phyloP scores from a whole-genome alignment of 2,329 filamentous ascomycete genomes.

The Penicillium sp. region DNA sequence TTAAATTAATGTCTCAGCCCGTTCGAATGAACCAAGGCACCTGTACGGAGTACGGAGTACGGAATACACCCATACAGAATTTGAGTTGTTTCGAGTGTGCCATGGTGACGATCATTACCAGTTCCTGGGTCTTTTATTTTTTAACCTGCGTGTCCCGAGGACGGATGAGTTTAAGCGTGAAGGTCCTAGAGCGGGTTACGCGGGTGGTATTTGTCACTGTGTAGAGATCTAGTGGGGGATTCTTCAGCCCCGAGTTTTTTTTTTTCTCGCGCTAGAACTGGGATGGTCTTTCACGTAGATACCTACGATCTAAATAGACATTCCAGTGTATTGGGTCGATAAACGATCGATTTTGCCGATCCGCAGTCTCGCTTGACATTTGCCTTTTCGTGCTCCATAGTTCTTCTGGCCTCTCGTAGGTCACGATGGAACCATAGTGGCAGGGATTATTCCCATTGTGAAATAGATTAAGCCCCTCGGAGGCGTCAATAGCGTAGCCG shows the following conservation, averaged over 20 bases:
- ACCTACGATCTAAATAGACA: conserved; percentile 12
- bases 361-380: not conserved
- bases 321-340: conserved; percentile 12
- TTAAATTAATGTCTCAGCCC: not conserved
- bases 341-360: conserved; percentile 15
- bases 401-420: not conserved
- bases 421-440: conserved; percentile 1
- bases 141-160: not conserved
- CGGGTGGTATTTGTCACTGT: conserved; percentile 18
- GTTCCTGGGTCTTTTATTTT: not conserved
- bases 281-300: not conserved
- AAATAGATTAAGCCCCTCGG: not conserved
- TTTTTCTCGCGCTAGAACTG: not conserved
- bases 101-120: conserved; percentile 19
- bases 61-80: not conserved
- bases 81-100: not conserved
- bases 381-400: conserved; percentile 11
- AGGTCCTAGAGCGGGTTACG: not conserved
- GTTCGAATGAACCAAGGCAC: not conserved
- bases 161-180: not conserved
- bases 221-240: not conserved
- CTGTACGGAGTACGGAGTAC: too few species aligned
- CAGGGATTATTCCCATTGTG: not conserved
- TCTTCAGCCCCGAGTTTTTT: not conserved
- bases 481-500: conserved; percentile 6